These are phyloP conservation scores for Cutaneotrichosporon arboriforme DNA, from an alignment of 1,284 basidiomycete genomes.

Conservation along the genomic window DNA sequence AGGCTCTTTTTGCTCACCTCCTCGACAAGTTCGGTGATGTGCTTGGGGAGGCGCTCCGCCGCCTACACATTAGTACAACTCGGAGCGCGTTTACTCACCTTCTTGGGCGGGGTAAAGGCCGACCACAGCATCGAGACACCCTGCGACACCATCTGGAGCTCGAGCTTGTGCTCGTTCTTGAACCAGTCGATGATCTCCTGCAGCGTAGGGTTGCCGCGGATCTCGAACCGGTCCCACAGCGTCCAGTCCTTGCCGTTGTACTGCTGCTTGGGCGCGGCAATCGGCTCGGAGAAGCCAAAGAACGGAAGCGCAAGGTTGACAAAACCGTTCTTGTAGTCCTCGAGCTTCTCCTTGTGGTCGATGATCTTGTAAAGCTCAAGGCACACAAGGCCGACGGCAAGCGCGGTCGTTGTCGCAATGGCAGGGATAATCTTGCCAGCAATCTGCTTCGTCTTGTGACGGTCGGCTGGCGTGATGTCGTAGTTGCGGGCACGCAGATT, in stretches of 20 bases:
- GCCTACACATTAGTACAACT: conserved; percentile 44
- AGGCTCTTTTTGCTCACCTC: conserved; percentile 89
- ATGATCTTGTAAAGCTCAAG: conserved; percentile 98
- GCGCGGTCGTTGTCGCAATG: conserved; percentile 95
- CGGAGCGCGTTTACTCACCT: conserved; percentile 46
- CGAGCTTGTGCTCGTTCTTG: conserved; percentile 74
- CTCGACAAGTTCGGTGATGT: conserved; percentile 85
- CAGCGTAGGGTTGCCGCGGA: conserved; percentile 82
- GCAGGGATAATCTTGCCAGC: conserved; percentile 99
- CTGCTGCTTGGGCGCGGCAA: conserved; percentile 81
- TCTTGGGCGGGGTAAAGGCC: conserved; percentile 82
- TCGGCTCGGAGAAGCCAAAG: conserved; percentile 98
- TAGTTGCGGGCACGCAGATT: conserved; percentile 98
- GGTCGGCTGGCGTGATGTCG: conserved; percentile 78
- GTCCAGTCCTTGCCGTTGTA: conserved; percentile 90
- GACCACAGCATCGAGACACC: conserved; percentile 99
- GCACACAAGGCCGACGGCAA: conserved; percentile 92
- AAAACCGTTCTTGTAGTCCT: conserved; percentile 98
- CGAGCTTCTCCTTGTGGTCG: conserved; percentile 86
- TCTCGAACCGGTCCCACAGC: conserved; percentile 95
- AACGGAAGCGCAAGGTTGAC: conserved; percentile 96
- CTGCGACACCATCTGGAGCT: conserved; percentile 92
- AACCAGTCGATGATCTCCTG: conserved; percentile 83
- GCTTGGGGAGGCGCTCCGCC: conserved; percentile 80
- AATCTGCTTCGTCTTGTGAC: conserved; percentile 95